Conservation (phyloP, 805 yeast species). For the Candida sithepensis region DNA sequence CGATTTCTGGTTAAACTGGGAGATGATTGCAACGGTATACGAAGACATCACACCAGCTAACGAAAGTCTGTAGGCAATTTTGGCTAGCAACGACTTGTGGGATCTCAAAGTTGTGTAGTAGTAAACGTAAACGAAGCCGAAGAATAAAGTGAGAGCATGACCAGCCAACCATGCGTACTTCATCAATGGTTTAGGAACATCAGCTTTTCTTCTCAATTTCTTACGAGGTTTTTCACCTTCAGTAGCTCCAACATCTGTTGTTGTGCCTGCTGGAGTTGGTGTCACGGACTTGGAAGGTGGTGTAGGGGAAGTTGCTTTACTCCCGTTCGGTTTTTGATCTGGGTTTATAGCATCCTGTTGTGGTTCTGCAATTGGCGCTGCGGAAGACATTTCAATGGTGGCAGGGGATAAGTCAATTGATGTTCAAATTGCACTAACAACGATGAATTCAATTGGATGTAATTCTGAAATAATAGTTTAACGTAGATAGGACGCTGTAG, state of each 20-base stretch:
- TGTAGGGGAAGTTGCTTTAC: too few relatives aligned
- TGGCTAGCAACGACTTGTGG: conserved; percentile 43
- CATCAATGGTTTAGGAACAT: conserved; percentile 36
- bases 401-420: too few relatives aligned
- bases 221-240: conserved; percentile 9
- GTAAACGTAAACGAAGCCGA: conserved; percentile 36
- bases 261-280: background rate
- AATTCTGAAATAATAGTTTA: too few relatives aligned
- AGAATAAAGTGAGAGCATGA: conserved; percentile 42
- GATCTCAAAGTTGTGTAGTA: conserved; percentile 32
- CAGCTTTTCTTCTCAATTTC: conserved; percentile 34
- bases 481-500: too few relatives aligned
- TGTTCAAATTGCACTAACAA: too few relatives aligned
- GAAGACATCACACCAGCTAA: conserved; percentile 55
- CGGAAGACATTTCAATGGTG: too few relatives aligned
- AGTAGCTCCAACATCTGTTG: background rate
- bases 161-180: conserved; percentile 56
- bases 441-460: too few relatives aligned
- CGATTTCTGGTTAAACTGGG: conserved; percentile 52
- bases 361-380: too few relatives aligned
- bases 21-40: conserved; percentile 48
- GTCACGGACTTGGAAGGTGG: too few relatives aligned
- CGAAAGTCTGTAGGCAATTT: conserved; percentile 51
- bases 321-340: too few relatives aligned
- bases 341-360: too few relatives aligned